A percentile compares a stretch with the other conserved stretches of the same genome.
phyloP scores from a whole-genome alignment of 768 basidiomycete species.

The Saitozyma sp. region DNA sequence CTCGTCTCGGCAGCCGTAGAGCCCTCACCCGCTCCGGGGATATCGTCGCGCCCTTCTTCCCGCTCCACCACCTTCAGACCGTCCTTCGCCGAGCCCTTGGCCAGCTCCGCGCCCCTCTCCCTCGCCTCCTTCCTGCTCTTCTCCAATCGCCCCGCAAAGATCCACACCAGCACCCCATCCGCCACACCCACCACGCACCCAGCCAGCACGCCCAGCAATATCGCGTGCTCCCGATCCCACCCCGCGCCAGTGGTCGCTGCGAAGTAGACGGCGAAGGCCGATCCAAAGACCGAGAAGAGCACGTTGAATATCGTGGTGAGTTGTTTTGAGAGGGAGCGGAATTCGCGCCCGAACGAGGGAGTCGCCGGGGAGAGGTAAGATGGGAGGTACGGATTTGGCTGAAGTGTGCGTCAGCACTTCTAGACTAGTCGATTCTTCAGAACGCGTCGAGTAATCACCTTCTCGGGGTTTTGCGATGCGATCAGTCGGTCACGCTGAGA shows the following conservation, averaged over 20 bases:
- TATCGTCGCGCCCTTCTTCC: not conserved
- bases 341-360: conserved; percentile 28
- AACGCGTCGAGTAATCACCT: conserved; percentile 14
- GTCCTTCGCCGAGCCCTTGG: conserved; percentile 8
- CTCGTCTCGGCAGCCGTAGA: not conserved
- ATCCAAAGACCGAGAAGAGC: conserved; percentile 43
- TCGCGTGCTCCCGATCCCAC: conserved; percentile 25
- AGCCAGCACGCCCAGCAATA: conserved; percentile 28
- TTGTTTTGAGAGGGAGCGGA: conserved; percentile 22
- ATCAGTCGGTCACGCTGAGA: conserved; percentile 14
- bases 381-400: conserved; percentile 36
- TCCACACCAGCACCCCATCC: conserved; percentile 35
- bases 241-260: conserved; percentile 31
- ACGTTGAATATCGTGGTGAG: conserved; percentile 40
- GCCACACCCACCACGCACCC: conserved; percentile 37
- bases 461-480: conserved; percentile 24
- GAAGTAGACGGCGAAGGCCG: conserved; percentile 36
- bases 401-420: not conserved
- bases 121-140: conserved; percentile 10
- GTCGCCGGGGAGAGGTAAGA: conserved; percentile 29
- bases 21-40: not conserved
- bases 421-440: not conserved
- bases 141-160: conserved; percentile 21
- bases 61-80: not conserved
- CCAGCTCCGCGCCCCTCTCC: conserved; percentile 7